phyloP scores from a whole-genome alignment of 192 early-diverging fungal genomes.

The Coemansia asiatica region DNA sequence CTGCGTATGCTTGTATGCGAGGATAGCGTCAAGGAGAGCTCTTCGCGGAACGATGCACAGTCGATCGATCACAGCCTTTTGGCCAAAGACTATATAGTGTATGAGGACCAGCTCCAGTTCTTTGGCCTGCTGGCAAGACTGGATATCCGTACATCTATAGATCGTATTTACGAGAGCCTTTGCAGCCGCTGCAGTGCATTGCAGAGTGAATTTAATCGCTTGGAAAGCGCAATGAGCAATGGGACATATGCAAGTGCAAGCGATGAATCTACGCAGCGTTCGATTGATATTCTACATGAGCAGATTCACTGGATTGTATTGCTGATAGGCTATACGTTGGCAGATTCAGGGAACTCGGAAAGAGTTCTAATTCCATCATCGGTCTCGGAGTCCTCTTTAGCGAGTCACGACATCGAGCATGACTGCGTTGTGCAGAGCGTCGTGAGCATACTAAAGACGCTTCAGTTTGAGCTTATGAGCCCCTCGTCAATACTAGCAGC shows the following conservation, averaged over 20 bases:
- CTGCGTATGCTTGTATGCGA: constrained; percentile 55
- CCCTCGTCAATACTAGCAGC: constrained; percentile 22
- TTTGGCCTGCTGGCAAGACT: constrained; percentile 44
- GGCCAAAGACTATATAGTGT: constrained; percentile 51
- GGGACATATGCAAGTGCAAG: not conserved
- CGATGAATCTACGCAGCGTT: constrained; percentile 19
- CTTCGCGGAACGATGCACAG: constrained; percentile 15
- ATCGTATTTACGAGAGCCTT: constrained; percentile 36
- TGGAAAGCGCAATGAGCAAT: constrained; percentile 16
- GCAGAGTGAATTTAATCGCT: constrained; percentile 25
- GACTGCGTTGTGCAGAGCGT: constrained; percentile 40
- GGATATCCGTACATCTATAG: constrained; percentile 36
- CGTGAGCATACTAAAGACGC: constrained; percentile 33
- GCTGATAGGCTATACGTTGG: constrained; percentile 42
- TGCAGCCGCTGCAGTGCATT: constrained; percentile 37
- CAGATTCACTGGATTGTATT: constrained; percentile 51
- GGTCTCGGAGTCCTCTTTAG: constrained; percentile 26
- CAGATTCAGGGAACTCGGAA: constrained; percentile 46
- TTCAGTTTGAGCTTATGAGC: constrained; percentile 43
- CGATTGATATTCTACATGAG: constrained; percentile 48
- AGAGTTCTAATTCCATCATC: constrained; percentile 44
- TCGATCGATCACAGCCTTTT: constrained; percentile 41
- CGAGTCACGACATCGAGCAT: constrained; percentile 16
- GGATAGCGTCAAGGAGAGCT: constrained; percentile 22
- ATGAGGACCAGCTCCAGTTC: constrained; percentile 55